phyloP scores from a whole-genome alignment of 768 basidiomycete genomes.

The Macrocybe gigantea region DNA sequence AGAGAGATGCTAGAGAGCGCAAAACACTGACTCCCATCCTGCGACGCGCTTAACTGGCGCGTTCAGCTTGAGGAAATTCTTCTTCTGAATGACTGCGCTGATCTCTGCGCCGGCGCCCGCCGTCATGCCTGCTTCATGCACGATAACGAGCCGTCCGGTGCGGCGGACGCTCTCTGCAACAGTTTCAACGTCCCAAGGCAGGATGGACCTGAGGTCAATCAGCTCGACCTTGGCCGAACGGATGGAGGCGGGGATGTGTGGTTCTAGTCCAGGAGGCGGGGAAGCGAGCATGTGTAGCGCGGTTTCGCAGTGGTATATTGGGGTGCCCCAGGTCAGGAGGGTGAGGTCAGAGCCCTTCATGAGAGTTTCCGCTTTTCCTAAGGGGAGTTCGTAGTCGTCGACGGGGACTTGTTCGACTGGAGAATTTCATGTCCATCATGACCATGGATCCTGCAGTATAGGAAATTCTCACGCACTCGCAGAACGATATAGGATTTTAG shows the following conservation, averaged over 20 bases:
- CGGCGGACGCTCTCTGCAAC: conserved; percentile 78
- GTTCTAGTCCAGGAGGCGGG: conserved; percentile 59
- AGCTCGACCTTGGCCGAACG: conserved; percentile 77
- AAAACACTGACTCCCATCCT: conserved; percentile 85
- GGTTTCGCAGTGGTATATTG: conserved; percentile 83
- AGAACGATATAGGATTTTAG: conserved; percentile 88
- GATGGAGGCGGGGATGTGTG: conserved; percentile 57
- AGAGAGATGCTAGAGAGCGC: conserved; percentile 3
- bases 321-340: conserved; percentile 89
- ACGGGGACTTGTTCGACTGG: conserved; percentile 88
- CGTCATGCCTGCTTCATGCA: conserved; percentile 87
- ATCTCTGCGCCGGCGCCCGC: conserved; percentile 91
- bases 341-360: conserved; percentile 79
- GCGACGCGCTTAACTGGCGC: conserved; percentile 85
- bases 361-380: conserved; percentile 77
- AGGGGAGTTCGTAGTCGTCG: conserved; percentile 81
- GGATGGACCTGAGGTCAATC: conserved; percentile 83
- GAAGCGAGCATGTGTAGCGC: conserved; percentile 69
- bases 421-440: conserved; percentile 2
- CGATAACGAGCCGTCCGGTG: conserved; percentile 81
- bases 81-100: conserved; percentile 83
- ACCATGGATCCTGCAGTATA: not conserved
- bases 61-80: conserved; percentile 82
- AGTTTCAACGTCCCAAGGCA: conserved; percentile 85
- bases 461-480: conserved; percentile 40